These are phyloP conservation scores for Mrakiaceae sp. DNA, from an alignment of 1,284 basidiomycete species.

Conservation along the genomic window DNA sequence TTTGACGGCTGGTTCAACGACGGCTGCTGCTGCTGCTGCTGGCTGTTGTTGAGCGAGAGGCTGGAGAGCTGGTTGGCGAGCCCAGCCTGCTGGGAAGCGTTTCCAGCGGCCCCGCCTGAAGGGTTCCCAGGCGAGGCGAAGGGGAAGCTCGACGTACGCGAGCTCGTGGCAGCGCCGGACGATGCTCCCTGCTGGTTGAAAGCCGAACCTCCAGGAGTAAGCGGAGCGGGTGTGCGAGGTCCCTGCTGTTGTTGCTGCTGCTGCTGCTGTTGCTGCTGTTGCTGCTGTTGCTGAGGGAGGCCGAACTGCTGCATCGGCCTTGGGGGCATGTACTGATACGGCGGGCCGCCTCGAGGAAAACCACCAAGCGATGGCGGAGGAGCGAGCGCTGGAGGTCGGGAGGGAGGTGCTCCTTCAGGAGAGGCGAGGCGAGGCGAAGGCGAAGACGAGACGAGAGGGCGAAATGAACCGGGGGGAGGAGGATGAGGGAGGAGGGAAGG, in stretches of 20 bases:
- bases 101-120: not conserved
- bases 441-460: not conserved
- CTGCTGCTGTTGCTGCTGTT: slow-evolving; percentile 3
- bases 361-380: slow-evolving; percentile 10
- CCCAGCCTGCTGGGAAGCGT: slow-evolving; percentile 3
- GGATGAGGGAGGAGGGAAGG: not conserved
- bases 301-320: slow-evolving; percentile 9
- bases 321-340: slow-evolving; percentile 13
- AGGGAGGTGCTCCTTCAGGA: not conserved
- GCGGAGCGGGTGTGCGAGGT: slow-evolving; percentile 10
- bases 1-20: slow-evolving; percentile 9
- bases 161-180: too few species aligned
- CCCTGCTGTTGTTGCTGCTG: slow-evolving; percentile 2
- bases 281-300: slow-evolving; percentile 4
- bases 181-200: too few species aligned
- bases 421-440: not conserved
- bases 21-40: slow-evolving; percentile 5
- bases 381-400: slow-evolving; percentile 4
- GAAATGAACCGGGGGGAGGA: not conserved
- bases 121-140: slow-evolving; percentile 1
- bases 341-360: slow-evolving; percentile 10
- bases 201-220: not conserved
- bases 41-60: slow-evolving; percentile 3
- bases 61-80: not conserved
- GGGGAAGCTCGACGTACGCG: not conserved